A percentile compares a stretch with the other conserved stretches of the same genome.
phyloP scores from a whole-genome alignment of 2,329 filamentous ascomycete genomes.

The Plenodomus lindquistii region DNA sequence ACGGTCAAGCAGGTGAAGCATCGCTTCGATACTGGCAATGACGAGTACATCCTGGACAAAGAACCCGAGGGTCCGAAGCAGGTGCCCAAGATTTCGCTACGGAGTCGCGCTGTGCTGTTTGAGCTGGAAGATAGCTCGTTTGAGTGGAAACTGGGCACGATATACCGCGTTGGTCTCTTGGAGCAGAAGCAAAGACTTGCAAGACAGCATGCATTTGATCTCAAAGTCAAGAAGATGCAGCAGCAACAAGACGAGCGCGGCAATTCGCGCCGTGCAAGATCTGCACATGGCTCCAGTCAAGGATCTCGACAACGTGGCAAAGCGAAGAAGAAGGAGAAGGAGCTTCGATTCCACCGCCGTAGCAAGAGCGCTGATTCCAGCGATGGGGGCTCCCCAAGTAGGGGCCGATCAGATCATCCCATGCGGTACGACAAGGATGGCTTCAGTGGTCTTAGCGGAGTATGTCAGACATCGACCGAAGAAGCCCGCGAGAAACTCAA shows the following conservation, averaged over 20 bases:
- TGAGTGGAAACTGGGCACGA: slow-evolving; percentile 94
- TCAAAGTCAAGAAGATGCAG: slow-evolving; percentile 86
- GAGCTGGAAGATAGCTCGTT: slow-evolving; percentile 96
- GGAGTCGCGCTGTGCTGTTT: slow-evolving; percentile 80
- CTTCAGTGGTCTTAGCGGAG: slow-evolving; percentile 71
- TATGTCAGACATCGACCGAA: slow-evolving; percentile 71
- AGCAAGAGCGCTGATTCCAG: slow-evolving; percentile 45
- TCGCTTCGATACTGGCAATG: slow-evolving; percentile 82
- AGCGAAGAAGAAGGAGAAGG: slow-evolving; percentile 36
- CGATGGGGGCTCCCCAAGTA: slow-evolving; percentile 29
- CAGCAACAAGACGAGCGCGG: slow-evolving; percentile 58
- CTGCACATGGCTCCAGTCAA: slow-evolving; percentile 53
- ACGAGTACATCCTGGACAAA: slow-evolving; percentile 87
- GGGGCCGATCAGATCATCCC: slow-evolving; percentile 50
- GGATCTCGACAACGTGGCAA: slow-evolving; percentile 46
- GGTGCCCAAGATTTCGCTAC: slow-evolving; percentile 82
- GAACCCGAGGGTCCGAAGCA: slow-evolving; percentile 81
- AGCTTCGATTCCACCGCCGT: slow-evolving; percentile 40
- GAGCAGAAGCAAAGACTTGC: slow-evolving; percentile 91
- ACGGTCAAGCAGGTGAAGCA: slow-evolving; percentile 89
- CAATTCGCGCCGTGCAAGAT: slow-evolving; percentile 58
- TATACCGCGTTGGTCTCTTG: slow-evolving; percentile 84
- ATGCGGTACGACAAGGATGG: slow-evolving; percentile 79
- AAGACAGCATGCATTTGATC: slow-evolving; percentile 83
- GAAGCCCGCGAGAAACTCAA: slow-evolving; percentile 78